Conservation (phyloP, 2,329 filamentous ascomycete species). For the Calonectria henricotiae region DNA sequence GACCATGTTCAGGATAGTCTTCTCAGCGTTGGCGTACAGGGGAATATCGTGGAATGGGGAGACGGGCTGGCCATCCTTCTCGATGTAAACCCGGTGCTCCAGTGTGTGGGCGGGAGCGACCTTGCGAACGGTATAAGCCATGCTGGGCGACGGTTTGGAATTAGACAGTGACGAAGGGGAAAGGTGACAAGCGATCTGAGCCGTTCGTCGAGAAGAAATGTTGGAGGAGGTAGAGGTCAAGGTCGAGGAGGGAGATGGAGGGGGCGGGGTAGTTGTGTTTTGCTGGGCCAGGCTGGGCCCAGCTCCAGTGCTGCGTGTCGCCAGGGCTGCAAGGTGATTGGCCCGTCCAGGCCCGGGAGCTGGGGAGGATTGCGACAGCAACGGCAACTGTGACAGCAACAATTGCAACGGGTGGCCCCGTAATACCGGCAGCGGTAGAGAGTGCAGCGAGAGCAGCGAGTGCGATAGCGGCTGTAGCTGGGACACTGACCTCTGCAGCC, state of each 20-base stretch:
- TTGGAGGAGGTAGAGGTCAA: constrained; percentile 45
- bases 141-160: constrained; percentile 55
- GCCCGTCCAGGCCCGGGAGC: constrained; percentile 44
- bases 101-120: constrained; percentile 91
- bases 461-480: constrained; percentile 36
- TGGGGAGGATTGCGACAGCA: constrained; percentile 38
- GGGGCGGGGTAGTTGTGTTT: constrained; percentile 57
- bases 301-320: constrained; percentile 49
- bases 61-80: constrained; percentile 95
- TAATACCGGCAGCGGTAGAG: constrained; percentile 26
- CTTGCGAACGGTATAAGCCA: constrained; percentile 88
- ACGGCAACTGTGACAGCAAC: constrained; percentile 32
- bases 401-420: constrained; percentile 30
- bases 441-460: constrained; percentile 18
- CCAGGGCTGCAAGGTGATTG: constrained; percentile 49
- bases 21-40: constrained; percentile 95
- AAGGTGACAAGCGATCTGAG: constrained; percentile 72
- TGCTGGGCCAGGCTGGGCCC: constrained; percentile 47
- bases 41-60: constrained; percentile 99
- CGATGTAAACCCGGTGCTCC: constrained; percentile 97
- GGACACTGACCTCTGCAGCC: constrained; percentile 47
- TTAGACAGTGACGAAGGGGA: constrained; percentile 56
- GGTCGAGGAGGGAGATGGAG: constrained; percentile 55
- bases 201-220: constrained; percentile 68
- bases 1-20: constrained; percentile 98